Base-by-base conservation (phyloP, 2,329 filamentous ascomycete genomes). In the Venturia carpophila region DNA sequence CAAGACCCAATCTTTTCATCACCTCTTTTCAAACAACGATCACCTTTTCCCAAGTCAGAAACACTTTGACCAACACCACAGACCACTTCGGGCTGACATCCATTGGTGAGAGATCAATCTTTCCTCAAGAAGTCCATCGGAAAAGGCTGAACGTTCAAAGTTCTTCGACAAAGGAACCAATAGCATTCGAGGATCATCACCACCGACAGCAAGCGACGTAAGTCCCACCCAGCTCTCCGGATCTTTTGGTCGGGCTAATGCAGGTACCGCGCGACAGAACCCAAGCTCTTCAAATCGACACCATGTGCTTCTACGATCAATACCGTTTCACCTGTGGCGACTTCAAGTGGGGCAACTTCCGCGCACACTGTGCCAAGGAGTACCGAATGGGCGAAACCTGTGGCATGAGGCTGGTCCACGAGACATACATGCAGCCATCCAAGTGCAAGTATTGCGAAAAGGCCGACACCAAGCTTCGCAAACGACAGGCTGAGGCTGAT, bases 341-440 rank as follows among this genome's bases (percentile, higher is more conserved):
- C 83, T 96, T 89, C 88, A 91, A 92, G 77, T 97, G 92, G 92
- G 90, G 91, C 69, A 89, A 88, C 79, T 97, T 97, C 81, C 87
- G 90, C 69, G 85, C 92, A 77, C 92, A 96, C 75, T 97, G 93
- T 83, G 88, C 89, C 77, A 92, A 91, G 78, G 93, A 97, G 76
- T 95, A 96, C 79, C 90, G 93, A 69, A 96, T 90, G 70, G 93
- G 93, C 72, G 93, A 97, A 82, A 97, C 93, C 45, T 97, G 93
- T 78, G 93, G 93, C 68, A 88, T 96, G 79, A 96, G 91, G 79
- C 84, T 96, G 69, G 87, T 96, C 73, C 92, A 89, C 80, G 80
- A 85, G 70, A 92, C 90, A 34, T 81, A 85, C 68, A 80, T 80
- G 66, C 81, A 88, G 64, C 71, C 75, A 55, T 84, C 84, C 65